Conservation (phyloP, 768 basidiomycete species). For the Myochromella boudieri region DNA sequence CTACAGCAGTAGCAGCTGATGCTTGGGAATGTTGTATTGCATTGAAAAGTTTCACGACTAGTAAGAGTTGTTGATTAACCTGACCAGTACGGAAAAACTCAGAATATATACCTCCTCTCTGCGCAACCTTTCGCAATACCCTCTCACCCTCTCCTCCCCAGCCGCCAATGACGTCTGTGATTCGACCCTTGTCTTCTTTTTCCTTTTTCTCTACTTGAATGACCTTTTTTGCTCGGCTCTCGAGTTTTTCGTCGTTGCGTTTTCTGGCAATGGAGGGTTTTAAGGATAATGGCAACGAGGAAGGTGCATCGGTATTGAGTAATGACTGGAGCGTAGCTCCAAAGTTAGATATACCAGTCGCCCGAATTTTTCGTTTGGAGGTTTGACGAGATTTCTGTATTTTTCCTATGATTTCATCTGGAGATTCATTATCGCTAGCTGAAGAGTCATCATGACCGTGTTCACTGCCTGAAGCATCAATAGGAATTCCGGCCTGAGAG, state of each 20-base stretch:
- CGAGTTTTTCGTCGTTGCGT: slow-evolving; percentile 75
- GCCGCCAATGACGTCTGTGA: slow-evolving; percentile 76
- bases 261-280: slow-evolving; percentile 71
- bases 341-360: slow-evolving; percentile 72
- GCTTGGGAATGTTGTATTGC: slow-evolving; percentile 81
- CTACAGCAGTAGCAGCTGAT: slow-evolving; percentile 47
- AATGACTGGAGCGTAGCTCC: slow-evolving; percentile 73
- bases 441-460: slow-evolving; percentile 9
- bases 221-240: slow-evolving; percentile 67
- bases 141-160: slow-evolving; percentile 87
- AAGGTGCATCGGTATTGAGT: slow-evolving; percentile 69
- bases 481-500: slow-evolving; percentile 17
- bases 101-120: slow-evolving; percentile 86
- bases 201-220: slow-evolving; percentile 73
- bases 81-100: slow-evolving; percentile 19
- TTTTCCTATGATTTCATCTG: slow-evolving; percentile 63
- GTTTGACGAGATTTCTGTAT: slow-evolving; percentile 75
- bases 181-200: slow-evolving; percentile 66
- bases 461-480: slow-evolving; percentile 18
- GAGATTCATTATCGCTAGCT: slow-evolving; percentile 31
- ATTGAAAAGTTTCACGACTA: slow-evolving; percentile 87
- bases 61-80: background rate
- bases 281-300: slow-evolving; percentile 70
- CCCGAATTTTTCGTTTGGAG: slow-evolving; percentile 78
- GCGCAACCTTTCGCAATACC: slow-evolving; percentile 80